A percentile compares a stretch with the other conserved stretches of the same genome.
phyloP scores from a whole-genome alignment of 345 rosid genomes.

The Eucalyptus regnans region DNA sequence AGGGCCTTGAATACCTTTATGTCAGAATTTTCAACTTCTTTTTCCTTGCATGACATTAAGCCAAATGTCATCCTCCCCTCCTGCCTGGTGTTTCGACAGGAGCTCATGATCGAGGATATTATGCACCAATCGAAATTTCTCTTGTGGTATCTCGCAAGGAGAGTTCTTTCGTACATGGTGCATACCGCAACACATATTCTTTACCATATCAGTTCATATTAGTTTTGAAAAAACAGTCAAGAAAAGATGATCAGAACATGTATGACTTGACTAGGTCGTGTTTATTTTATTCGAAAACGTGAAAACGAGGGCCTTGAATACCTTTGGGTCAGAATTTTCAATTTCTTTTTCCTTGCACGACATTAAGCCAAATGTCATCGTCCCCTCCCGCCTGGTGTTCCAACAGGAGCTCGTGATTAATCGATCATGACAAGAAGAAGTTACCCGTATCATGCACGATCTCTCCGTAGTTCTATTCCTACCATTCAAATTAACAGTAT shows the following conservation, averaged over 20 bases:
- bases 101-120: neutral
- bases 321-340: neutral
- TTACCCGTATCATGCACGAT: neutral
- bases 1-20: neutral
- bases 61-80: neutral
- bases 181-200: neutral
- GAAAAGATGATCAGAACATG: neutral
- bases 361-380: neutral
- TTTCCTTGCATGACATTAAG: neutral
- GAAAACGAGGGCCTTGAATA: neutral
- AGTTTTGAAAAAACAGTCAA: neutral
- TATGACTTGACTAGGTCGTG: neutral
- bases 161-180: neutral
- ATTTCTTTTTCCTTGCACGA: neutral
- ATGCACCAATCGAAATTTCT: neutral
- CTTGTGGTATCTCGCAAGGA: neutral
- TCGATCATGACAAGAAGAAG: neutral
- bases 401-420: neutral
- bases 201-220: neutral
- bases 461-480: neutral
- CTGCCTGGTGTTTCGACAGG: neutral
- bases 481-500: neutral
- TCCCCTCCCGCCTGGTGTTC: neutral
- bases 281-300: neutral
- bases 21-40: neutral